These are phyloP conservation scores for Akanthomyces muscarius DNA, from an alignment of 2,329 filamentous ascomycete species.

Conservation along the genomic window DNA sequence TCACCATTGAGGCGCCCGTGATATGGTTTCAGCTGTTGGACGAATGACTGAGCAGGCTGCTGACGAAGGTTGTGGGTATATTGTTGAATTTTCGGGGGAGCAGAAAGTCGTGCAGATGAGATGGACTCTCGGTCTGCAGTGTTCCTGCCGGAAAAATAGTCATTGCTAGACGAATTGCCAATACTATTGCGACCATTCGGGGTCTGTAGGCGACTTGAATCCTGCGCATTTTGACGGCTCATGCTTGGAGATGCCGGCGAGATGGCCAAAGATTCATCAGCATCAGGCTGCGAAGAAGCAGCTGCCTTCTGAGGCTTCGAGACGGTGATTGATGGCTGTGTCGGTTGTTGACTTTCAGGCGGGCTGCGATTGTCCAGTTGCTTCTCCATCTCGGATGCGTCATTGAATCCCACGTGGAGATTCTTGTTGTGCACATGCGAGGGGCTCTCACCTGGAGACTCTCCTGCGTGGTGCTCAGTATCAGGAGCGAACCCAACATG, in stretches of 20 bases:
- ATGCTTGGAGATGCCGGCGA: not conserved
- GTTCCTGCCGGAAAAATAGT: slow-evolving; percentile 26
- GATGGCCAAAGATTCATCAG: not conserved
- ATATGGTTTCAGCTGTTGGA: slow-evolving; percentile 69
- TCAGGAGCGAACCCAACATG: slow-evolving; percentile 32
- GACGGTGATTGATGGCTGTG: slow-evolving; percentile 11
- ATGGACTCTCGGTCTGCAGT: slow-evolving; percentile 42
- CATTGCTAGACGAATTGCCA: slow-evolving; percentile 19
- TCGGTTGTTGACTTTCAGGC: not conserved
- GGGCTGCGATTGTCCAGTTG: not conserved
- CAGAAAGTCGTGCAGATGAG: slow-evolving; percentile 32
- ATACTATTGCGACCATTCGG: slow-evolving; percentile 10
- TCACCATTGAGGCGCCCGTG: slow-evolving; percentile 75
- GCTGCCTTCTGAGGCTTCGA: slow-evolving; percentile 8
- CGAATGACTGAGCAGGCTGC: slow-evolving; percentile 65
- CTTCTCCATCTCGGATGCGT: slow-evolving; percentile 20
- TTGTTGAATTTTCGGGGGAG: slow-evolving; percentile 34
- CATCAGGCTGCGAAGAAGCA: not conserved
- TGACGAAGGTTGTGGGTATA: slow-evolving; percentile 71
- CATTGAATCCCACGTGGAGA: slow-evolving; percentile 56
- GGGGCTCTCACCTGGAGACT: slow-evolving; percentile 22
- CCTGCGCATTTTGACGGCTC: not conserved
- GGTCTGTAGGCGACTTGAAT: slow-evolving; percentile 2
- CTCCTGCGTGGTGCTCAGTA: not conserved
- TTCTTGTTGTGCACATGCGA: slow-evolving; percentile 26